These are phyloP conservation scores for Halophytophthora batemanensis DNA, from an alignment of 352 stramenopile species.

Conservation along the genomic window DNA sequence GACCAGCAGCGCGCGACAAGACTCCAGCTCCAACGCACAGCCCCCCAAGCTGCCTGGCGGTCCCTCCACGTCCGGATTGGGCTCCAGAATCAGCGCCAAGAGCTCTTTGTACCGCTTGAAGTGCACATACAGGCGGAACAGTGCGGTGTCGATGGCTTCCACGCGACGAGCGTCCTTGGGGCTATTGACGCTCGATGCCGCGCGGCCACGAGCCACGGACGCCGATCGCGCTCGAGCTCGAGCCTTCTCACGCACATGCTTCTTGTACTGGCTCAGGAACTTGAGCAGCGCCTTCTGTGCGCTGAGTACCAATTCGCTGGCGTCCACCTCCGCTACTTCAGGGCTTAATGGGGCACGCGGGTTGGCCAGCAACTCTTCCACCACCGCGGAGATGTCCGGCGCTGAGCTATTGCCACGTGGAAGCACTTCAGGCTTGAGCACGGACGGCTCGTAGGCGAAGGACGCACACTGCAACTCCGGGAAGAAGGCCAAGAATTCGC, in stretches of 20 bases:
- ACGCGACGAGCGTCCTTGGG: conserved; percentile 72
- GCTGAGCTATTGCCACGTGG: conserved; percentile 68
- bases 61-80: conserved; percentile 46
- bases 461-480: conserved; percentile 74
- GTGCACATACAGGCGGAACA: conserved; percentile 77
- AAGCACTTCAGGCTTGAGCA: conserved; percentile 82
- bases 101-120: conserved; percentile 83
- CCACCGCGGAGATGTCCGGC: conserved; percentile 75
- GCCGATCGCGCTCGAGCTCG: conserved; percentile 32
- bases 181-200: conserved; percentile 25
- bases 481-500: conserved; percentile 87
- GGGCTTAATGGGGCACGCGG: conserved; percentile 43
- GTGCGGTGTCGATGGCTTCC: conserved; percentile 82
- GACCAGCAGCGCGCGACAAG: conserved; percentile 58
- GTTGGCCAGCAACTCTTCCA: conserved; percentile 61
- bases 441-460: conserved; percentile 81
- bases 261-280: conserved; percentile 82
- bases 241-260: conserved; percentile 73
- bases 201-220: conserved; percentile 35
- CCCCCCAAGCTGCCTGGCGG: conserved; percentile 31
- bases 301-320: conserved; percentile 48
- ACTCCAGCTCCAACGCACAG: conserved; percentile 63
- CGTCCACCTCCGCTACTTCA: conserved; percentile 60
- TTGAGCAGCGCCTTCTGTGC: conserved; percentile 77
- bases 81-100: conserved; percentile 69